These are phyloP conservation scores for cucumber (Cucumis sativus) DNA, from an alignment of 306 rosid genomes.

Conservation along the genomic window Cucumber_9930_V3 NC_026658.2:15370001-15370500, in stretches of 20 bases:
- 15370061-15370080: conserved; percentile 45
- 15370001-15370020: conserved; percentile 44
- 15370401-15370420: neutral
- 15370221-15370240: neutral
- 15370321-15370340: neutral
- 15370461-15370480: no score
- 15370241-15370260: neutral
- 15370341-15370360: neutral
- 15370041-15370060: conserved; percentile 41
- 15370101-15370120: conserved; percentile 89
- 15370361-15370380: neutral
- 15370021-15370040: conserved; percentile 34
- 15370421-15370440: no score
- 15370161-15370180: conserved; percentile 43
- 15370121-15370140: conserved; percentile 45
- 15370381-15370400: neutral
- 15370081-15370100: conserved; percentile 80
- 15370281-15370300: conserved; percentile 16
- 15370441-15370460: no score
- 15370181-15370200: conserved; percentile 45
- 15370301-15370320: neutral
- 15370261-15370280: neutral
- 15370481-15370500: no score
- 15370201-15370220: conserved; percentile 26
- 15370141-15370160: conserved; percentile 41